Percentiles rank a stretch among this genome's conserved stretches.
Conservation (phyloP, 2,329 filamentous ascomycete genomes). For the Ilyonectria sp. region DNA sequence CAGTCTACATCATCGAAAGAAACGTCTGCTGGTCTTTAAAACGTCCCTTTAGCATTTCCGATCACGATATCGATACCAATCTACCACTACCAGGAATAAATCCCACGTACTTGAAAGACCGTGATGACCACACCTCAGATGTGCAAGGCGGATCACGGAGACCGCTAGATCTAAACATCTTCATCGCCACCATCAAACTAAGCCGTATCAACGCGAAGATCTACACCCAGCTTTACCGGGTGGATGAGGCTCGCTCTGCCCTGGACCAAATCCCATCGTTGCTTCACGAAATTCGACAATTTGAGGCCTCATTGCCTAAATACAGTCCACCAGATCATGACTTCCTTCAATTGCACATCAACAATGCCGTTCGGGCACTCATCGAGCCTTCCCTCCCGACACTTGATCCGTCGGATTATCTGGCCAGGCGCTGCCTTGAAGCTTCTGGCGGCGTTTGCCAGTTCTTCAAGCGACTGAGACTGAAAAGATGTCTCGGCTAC, state of each 20-base stretch:
- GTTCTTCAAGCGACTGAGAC: constrained; percentile 21
- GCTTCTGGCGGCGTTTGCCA: constrained; percentile 18
- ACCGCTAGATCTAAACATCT: constrained; percentile 5
- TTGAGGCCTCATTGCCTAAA: constrained; percentile 10
- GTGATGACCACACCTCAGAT: no score
- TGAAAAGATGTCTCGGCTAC: constrained; percentile 20
- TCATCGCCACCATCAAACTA: constrained; percentile 15
- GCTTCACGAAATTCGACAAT: constrained; percentile 10
- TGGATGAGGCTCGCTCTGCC: not conserved
- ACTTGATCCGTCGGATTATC: not conserved
- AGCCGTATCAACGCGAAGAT: constrained; percentile 9
- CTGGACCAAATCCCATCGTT: constrained; percentile 8
- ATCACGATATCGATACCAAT: constrained; percentile 20
- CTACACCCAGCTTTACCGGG: constrained; percentile 5
- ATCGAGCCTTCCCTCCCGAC: constrained; percentile 12
- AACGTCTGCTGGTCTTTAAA: constrained; percentile 26
- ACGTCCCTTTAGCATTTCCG: constrained; percentile 20
- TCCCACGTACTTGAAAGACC: not conserved
- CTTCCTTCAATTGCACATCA: constrained; percentile 13
- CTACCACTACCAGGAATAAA: not conserved
- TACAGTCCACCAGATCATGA: constrained; percentile 12
- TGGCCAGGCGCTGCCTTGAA: constrained; percentile 18
- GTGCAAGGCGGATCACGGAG: not conserved
- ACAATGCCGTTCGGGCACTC: constrained; percentile 5
- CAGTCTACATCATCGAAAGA: constrained; percentile 16